These are phyloP conservation scores for Plasmodium relictum DNA, from an alignment of 169 alveolate species.

Conservation along the genomic window DNA sequence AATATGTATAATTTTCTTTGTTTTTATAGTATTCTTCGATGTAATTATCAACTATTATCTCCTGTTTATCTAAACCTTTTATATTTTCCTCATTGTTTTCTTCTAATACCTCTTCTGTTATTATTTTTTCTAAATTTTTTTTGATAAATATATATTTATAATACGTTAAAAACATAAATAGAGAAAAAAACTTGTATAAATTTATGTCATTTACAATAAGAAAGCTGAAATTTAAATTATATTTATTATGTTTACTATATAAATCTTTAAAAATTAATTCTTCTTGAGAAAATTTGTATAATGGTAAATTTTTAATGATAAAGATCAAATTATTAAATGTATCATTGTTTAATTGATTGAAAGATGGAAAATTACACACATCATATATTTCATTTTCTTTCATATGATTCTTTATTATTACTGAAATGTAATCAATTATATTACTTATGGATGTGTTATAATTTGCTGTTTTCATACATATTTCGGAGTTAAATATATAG, in stretches of 20 bases:
- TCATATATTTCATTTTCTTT: constrained; percentile 35
- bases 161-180: constrained; percentile 64
- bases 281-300: constrained; percentile 61
- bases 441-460: constrained; percentile 26
- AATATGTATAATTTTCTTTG: constrained; percentile 2
- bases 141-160: constrained; percentile 45
- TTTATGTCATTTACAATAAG: constrained; percentile 58
- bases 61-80: constrained; percentile 18
- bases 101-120: constrained; percentile 5
- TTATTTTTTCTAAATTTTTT: constrained; percentile 14
- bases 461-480: constrained; percentile 49
- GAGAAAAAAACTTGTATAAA: constrained; percentile 63
- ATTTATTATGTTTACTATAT: constrained; percentile 51
- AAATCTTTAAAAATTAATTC: constrained; percentile 62
- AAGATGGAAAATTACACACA: constrained; percentile 10
- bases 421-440: constrained; percentile 28
- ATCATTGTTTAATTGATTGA: constrained; percentile 35
- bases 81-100: background rate
- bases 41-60: constrained; percentile 30
- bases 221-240: constrained; percentile 54
- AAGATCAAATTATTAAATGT: constrained; percentile 48
- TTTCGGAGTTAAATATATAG: constrained; percentile 36
- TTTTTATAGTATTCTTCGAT: constrained; percentile 57
- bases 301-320: constrained; percentile 61
- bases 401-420: constrained; percentile 54